These are phyloP conservation scores for Coffea canephora DNA, from an alignment of 257 asterid species.

Conservation along the genomic window DNA sequence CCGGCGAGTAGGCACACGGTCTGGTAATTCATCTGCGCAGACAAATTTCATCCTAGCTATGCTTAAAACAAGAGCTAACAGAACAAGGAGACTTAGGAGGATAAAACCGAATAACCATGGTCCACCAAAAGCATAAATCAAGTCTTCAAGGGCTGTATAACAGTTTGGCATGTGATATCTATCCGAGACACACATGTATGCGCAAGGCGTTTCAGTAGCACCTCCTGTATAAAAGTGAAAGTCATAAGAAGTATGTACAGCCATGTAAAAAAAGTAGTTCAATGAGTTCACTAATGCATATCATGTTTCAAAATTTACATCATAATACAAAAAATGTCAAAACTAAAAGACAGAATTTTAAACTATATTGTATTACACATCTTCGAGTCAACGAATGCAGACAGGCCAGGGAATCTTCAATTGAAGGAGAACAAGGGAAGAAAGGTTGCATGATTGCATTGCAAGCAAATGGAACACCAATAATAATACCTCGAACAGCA, in stretches of 20 bases:
- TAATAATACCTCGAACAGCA: conserved; percentile 61
- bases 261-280: background rate
- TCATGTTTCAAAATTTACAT: background rate
- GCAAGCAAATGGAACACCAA: background rate
- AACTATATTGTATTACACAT: conserved; percentile 1
- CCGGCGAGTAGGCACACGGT: conserved; percentile 59
- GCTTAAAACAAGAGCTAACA: conserved; percentile 80
- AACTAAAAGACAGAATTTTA: background rate
- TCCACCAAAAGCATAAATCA: conserved; percentile 84
- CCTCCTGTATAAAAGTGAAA: conserved; percentile 55
- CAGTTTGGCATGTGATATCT: conserved; percentile 85
- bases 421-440: background rate
- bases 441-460: conserved; percentile 1
- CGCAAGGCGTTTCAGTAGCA: conserved; percentile 68
- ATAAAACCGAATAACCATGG: conserved; percentile 85
- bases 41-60: conserved; percentile 87
- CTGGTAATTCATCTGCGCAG: conserved; percentile 69
- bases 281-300: background rate
- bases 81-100: conserved; percentile 64
- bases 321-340: background rate
- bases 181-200: conserved; percentile 83
- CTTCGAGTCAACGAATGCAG: conserved; percentile 4
- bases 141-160: conserved; percentile 83
- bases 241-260: background rate
- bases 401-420: background rate